phyloP scores from a whole-genome alignment of 2,329 filamentous ascomycete genomes.

The Remersonia thermophila region DNA sequence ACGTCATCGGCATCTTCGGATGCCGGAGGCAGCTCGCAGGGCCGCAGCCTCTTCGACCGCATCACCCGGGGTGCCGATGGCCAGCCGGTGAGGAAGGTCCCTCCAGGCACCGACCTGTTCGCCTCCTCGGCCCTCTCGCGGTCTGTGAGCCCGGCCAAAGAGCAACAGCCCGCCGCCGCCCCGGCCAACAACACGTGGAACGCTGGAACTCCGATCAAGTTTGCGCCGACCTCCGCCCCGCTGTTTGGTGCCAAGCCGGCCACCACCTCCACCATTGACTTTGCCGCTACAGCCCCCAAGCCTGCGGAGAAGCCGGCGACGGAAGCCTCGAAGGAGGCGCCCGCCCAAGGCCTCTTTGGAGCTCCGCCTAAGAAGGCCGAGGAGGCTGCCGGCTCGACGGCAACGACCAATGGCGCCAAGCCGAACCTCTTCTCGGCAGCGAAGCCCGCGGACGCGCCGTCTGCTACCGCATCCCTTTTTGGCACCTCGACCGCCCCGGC shows the following conservation, averaged over 20 bases:
- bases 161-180: constrained; percentile 12
- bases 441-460: constrained; percentile 8
- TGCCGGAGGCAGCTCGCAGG: constrained; percentile 33
- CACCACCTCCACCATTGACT: constrained; percentile 12
- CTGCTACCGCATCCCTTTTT: constrained; percentile 9
- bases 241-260: constrained; percentile 25
- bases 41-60: constrained; percentile 43
- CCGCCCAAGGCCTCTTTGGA: constrained; percentile 14
- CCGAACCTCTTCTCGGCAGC: constrained; percentile 8
- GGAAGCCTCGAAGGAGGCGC: constrained; percentile 5
- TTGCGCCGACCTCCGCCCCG: constrained; percentile 24
- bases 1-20: constrained; percentile 28
- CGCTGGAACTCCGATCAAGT: constrained; percentile 41
- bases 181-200: constrained; percentile 36
- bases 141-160: constrained; percentile 34
- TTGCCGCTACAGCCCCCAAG: constrained; percentile 11
- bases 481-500: constrained; percentile 6
- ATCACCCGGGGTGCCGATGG: constrained; percentile 39
- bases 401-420: constrained; percentile 9
- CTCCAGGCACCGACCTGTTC: constrained; percentile 21
- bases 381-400: constrained; percentile 5
- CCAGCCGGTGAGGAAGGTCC: constrained; percentile 33
- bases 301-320: constrained; percentile 10
- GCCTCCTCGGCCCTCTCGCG: constrained; percentile 26
- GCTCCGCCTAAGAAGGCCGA: constrained; percentile 10